Evolutionary conservation across 495 filamentous ascomycete species (phyloP).

Genomic region (Podospora australis): DNA sequence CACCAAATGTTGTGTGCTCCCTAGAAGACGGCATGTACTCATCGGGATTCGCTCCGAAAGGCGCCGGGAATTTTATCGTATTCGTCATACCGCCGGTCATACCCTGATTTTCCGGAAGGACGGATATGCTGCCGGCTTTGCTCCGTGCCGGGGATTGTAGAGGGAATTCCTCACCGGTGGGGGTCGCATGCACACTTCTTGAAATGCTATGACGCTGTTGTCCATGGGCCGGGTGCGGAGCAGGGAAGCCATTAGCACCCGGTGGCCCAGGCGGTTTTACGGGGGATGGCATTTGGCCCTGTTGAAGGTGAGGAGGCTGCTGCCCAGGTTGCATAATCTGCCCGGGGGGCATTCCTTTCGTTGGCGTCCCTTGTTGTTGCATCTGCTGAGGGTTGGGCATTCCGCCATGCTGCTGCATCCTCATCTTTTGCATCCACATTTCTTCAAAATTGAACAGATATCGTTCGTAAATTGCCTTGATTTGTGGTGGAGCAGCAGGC

Average conservation of each 20-base stretch:
- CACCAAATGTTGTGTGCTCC: conserved; percentile 55
- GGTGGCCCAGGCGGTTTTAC: conserved; percentile 40
- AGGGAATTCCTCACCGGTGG: conserved; percentile 33
- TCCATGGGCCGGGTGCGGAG: conserved; percentile 38
- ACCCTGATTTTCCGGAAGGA: conserved; percentile 27
- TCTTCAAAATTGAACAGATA: conserved; percentile 71
- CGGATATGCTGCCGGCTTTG: conserved; percentile 31
- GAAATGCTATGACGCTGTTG: conserved; percentile 39
- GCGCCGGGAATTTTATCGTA: conserved; percentile 26
- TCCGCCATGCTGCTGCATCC: conserved; percentile 43
- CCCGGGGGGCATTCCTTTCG: conserved; percentile 29
- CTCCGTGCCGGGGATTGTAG: conserved; percentile 35
- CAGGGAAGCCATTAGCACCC: conserved; percentile 44
- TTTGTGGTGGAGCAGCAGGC: conserved; percentile 57
- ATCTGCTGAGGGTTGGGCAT: conserved; percentile 18
- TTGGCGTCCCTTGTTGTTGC: conserved; percentile 35
- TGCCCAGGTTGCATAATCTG: conserved; percentile 46
- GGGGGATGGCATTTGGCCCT: conserved; percentile 40
- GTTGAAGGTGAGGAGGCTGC: conserved; percentile 42
- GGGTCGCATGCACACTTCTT: conserved; percentile 36
- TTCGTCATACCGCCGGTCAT: conserved; percentile 18
- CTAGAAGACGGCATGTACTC: conserved; percentile 59
- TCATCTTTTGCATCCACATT: conserved; percentile 57
- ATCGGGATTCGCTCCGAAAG: conserved; percentile 32
- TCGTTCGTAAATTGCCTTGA: conserved; percentile 65